A percentile compares a stretch with the other conserved stretches of the same genome.
Conservation (phyloP, 2,329 filamentous ascomycete species). For the Cercospora zeina region DNA sequence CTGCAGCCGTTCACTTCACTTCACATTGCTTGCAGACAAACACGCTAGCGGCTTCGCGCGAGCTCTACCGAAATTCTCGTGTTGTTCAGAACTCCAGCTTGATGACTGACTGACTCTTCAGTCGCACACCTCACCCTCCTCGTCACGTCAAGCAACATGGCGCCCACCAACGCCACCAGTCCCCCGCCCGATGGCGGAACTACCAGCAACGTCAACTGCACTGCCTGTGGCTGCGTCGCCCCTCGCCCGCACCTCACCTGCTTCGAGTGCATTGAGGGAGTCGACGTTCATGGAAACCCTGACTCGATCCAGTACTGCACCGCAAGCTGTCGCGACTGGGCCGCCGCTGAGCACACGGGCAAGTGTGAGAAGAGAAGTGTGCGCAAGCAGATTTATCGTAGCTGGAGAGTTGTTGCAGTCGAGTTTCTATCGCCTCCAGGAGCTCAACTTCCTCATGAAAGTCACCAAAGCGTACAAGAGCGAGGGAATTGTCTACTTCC, state of each 20-base stretch:
- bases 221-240: not conserved
- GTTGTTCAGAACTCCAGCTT: not conserved
- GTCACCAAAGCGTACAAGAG: conserved; percentile 11
- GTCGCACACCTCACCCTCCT: not conserved
- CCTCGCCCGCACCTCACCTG: conserved; percentile 1
- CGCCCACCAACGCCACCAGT: not conserved
- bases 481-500: not conserved
- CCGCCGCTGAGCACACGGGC: not conserved
- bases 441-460: conserved; percentile 18
- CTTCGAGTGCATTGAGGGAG: not conserved
- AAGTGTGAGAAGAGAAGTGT: conserved; percentile 14
- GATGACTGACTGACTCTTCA: not conserved
- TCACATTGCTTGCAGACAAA: not conserved
- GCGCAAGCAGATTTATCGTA: conserved; percentile 26
- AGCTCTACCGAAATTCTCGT: not conserved
- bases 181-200: not conserved
- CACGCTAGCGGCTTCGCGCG: not conserved
- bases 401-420: conserved; percentile 27
- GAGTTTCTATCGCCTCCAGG: conserved; percentile 21
- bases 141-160: not conserved
- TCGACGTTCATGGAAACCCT: not conserved
- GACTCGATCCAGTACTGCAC: conserved; percentile 16
- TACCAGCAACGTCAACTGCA: not conserved
- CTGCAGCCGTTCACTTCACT: not conserved
- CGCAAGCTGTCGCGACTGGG: conserved; percentile 3